phyloP scores from a whole-genome alignment of 2,329 filamentous ascomycete species.

The Diaporthe vexans region DNA sequence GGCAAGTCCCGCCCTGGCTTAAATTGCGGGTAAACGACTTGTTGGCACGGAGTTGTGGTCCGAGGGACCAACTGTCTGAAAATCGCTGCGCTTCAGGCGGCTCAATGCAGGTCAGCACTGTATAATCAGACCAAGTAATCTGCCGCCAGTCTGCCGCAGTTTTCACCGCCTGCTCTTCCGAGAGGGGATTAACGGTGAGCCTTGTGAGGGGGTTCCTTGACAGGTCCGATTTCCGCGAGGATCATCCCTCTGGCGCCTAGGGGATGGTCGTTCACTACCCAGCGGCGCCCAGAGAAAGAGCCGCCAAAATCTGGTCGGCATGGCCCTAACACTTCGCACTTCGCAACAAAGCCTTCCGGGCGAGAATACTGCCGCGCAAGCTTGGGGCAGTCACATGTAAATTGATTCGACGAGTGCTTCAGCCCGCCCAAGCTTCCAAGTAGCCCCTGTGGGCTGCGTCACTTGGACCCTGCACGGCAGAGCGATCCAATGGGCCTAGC shows the following conservation, averaged over 20 bases:
- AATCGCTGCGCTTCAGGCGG: constrained; percentile 24
- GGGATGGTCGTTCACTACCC: neutral
- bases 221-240: neutral
- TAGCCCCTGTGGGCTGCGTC: constrained; percentile 22
- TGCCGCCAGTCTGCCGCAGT: constrained; percentile 7
- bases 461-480: constrained; percentile 28
- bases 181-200: constrained; percentile 10
- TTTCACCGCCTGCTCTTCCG: constrained; percentile 29
- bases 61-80: constrained; percentile 33
- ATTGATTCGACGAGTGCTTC: constrained; percentile 12
- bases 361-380: constrained; percentile 4
- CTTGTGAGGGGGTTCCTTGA: constrained; percentile 18
- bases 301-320: neutral
- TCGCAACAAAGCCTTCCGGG: constrained; percentile 5
- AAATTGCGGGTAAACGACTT: constrained; percentile 29
- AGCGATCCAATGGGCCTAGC: neutral
- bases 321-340: neutral
- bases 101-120: neutral
- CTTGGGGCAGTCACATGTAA: constrained; percentile 28
- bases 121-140: constrained; percentile 10
- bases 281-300: constrained; percentile 10
- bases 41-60: constrained; percentile 33
- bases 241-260: neutral
- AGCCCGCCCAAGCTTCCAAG: neutral
- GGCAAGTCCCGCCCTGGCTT: constrained; percentile 5